Evolutionary conservation across 306 rosid genomes (phyloP).

Genomic region (Pterocarpus santalinus): DNA sequence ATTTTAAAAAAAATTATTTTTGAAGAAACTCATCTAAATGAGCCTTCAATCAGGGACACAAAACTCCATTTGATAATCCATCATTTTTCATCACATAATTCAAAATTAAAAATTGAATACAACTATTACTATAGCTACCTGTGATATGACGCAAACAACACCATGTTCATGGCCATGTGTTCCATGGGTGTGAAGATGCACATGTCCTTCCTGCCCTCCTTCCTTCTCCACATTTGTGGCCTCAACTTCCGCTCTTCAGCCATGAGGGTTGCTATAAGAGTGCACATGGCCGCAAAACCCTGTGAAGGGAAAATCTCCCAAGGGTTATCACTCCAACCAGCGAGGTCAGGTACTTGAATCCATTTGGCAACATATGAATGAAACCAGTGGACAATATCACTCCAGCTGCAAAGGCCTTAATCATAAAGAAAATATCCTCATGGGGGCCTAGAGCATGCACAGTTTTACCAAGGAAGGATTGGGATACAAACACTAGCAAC

Average conservation of each 20-base stretch:
- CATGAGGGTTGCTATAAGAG: slow-evolving; percentile 80
- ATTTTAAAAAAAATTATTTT: no score
- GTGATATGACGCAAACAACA: slow-evolving; percentile 61
- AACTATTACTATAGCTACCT: slow-evolving; percentile 47
- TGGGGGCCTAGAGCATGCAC: slow-evolving; percentile 71
- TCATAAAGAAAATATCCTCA: slow-evolving; percentile 60
- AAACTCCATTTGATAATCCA: not conserved
- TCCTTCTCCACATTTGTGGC: slow-evolving; percentile 46
- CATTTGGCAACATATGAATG: slow-evolving; percentile 82
- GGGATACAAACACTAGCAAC: slow-evolving; percentile 70
- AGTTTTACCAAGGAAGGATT: slow-evolving; percentile 53
- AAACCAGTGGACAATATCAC: slow-evolving; percentile 83
- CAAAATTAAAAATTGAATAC: not conserved
- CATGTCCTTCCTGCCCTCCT: slow-evolving; percentile 51
- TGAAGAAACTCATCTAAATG: no score
- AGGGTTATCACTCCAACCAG: slow-evolving; percentile 62
- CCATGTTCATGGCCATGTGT: slow-evolving; percentile 85
- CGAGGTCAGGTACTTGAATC: slow-evolving; percentile 54
- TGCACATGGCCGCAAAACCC: slow-evolving; percentile 86
- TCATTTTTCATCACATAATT: no score
- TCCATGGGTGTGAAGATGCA: slow-evolving; percentile 71
- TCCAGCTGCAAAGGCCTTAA: slow-evolving; percentile 83
- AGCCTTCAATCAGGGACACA: not conserved
- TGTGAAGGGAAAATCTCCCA: slow-evolving; percentile 77
- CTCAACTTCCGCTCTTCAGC: slow-evolving; percentile 52